Evolutionary conservation across 768 basidiomycete species (phyloP), one percentile per base, ranked within the genome.

Genomic region (Epithele typhae): DNA sequence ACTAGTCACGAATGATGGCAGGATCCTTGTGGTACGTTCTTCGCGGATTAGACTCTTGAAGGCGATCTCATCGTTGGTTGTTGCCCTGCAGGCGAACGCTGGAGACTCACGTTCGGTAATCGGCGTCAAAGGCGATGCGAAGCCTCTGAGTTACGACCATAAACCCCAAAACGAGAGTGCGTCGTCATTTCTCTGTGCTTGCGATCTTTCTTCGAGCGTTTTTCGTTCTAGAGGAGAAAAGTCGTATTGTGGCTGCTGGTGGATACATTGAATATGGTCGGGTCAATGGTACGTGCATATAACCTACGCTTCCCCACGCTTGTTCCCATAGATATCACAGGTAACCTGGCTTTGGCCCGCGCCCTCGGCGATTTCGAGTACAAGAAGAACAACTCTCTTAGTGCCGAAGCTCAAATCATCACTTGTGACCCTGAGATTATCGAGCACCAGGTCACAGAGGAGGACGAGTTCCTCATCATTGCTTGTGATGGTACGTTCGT

Each of bases 341-440:
- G 95, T 53, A 98, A 98, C 63, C 82, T 99, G 46, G 95, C 96
- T 0, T 70, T 98, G 32, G 94, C 94, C 14, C 78, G 96, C 57
- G 96, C 96, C 4, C 70, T 99, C 22, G 96, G 96, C 45, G 96
- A 99, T 65, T 98, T 99, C 64, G 92, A 96, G 54, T 99, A 96
- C 77, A 99, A 99, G 75, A 93, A 95, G 70, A 95, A 94, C 62
- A 79, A 79, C 40, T 67, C 77, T 15, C 66, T 97, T 9, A 66
- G 77, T 34, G 84, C 94, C 15, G 95, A 98, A 68, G 78, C 81
- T 40, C 96, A 99, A 67, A 84, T 94, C 48, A 96, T 99, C 56
- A 98, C 96, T 1, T 79, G 91, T 32, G 81, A 99, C 64, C 96
- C 96, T 18, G 96, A 99, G 48, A 72, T 99, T 54, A 89, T 79